These are phyloP conservation scores for Leishmania tropica DNA, from an alignment of 208 protist genomes.

Conservation along the genomic window DNA sequence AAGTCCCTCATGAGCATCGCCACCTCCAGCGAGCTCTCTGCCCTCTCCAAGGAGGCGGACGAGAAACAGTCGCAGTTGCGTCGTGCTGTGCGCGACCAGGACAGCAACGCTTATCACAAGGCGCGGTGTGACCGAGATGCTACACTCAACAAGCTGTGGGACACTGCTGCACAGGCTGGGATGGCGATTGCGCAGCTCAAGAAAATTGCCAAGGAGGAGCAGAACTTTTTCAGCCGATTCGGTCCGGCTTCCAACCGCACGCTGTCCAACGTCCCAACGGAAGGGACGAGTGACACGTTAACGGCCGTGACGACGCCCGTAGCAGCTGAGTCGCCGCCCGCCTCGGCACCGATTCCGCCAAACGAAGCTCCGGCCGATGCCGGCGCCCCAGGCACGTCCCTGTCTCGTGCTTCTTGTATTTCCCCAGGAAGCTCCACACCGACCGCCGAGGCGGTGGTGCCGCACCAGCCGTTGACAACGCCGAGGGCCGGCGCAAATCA, in stretches of 20 bases:
- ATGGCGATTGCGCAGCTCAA: conserved; percentile 46
- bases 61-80: conserved; percentile 55
- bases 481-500: neutral
- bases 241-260: conserved; percentile 2
- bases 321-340: conserved; percentile 1
- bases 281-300: neutral
- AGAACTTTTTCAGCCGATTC: conserved; percentile 42
- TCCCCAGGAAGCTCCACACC: neutral
- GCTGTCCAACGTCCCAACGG: neutral
- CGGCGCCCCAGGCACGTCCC: neutral
- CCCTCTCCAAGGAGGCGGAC: conserved; percentile 35
- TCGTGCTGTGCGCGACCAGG: conserved; percentile 34
- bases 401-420: neutral
- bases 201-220: conserved; percentile 48
- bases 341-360: neutral
- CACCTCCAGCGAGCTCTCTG: conserved; percentile 36
- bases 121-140: conserved; percentile 46
- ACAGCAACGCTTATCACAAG: conserved; percentile 40
- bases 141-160: conserved; percentile 44
- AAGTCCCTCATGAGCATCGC: conserved; percentile 46
- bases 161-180: conserved; percentile 34
- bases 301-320: neutral
- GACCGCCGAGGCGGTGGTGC: neutral
- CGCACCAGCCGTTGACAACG: neutral
- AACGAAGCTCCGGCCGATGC: neutral